A percentile compares a stretch with the other conserved stretches of the same genome.
Evolutionary conservation across 2,329 filamentous ascomycete species (phyloP).

Genomic region (Fusarium tricinctum): DNA sequence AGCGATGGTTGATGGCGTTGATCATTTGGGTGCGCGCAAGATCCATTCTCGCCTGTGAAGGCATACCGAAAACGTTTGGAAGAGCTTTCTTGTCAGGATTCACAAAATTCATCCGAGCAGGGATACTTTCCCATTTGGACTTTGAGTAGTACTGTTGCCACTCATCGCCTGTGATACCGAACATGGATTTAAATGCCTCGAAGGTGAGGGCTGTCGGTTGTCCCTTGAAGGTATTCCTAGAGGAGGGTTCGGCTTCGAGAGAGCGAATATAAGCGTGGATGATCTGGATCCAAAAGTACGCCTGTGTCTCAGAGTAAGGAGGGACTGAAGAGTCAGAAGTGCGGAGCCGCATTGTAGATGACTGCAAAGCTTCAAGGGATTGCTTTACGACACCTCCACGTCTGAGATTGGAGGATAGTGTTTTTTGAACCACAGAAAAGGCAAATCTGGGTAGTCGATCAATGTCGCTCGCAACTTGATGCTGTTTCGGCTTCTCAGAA

Average conservation of each 20-base stretch:
- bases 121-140: constrained; percentile 47
- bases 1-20: constrained; percentile 26
- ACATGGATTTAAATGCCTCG: constrained; percentile 44
- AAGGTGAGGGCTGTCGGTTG: constrained; percentile 25
- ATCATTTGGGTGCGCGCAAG: constrained; percentile 41
- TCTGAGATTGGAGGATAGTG: constrained; percentile 33
- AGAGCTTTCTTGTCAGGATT: constrained; percentile 49
- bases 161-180: constrained; percentile 43
- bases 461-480: not conserved
- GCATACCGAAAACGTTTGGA: constrained; percentile 45
- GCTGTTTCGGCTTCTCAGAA: not conserved
- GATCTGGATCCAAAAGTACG: constrained; percentile 53
- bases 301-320: constrained; percentile 53
- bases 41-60: constrained; percentile 33
- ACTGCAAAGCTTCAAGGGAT: constrained; percentile 44
- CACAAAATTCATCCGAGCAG: constrained; percentile 48
- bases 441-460: constrained; percentile 51
- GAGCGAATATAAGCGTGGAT: constrained; percentile 43
- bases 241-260: constrained; percentile 3
- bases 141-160: constrained; percentile 50
- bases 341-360: constrained; percentile 46
- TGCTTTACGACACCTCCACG: constrained; percentile 49
- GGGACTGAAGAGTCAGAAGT: constrained; percentile 27
- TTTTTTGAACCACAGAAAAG: constrained; percentile 50
- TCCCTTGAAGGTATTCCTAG: not conserved